These are phyloP conservation scores for Bothriochloa decipiens DNA, from an alignment of 176 grass and related monocot species.

Conservation along the genomic window DNA sequence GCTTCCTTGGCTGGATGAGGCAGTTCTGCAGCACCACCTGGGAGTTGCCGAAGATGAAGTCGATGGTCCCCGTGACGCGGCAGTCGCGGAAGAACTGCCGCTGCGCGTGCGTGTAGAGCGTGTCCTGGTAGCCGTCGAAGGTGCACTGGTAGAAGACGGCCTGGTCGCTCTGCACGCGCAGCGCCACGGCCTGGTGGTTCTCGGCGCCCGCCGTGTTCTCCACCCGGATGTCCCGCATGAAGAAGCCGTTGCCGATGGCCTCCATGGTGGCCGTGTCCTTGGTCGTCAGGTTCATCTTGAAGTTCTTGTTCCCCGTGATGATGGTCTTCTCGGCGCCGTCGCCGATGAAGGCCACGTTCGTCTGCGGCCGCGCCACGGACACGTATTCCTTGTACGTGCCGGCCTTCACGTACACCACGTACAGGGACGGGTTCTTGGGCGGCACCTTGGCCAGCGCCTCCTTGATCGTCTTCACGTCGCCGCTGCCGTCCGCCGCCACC, in stretches of 20 bases:
- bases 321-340: conserved; percentile 66
- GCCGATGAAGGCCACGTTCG: conserved; percentile 65
- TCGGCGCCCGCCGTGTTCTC: conserved; percentile 76
- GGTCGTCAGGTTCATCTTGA: conserved; percentile 65
- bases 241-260: conserved; percentile 77
- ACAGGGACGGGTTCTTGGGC: conserved; percentile 17
- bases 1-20: conserved; percentile 57
- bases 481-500: conserved; percentile 65
- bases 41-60: conserved; percentile 82
- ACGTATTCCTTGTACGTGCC: conserved; percentile 78
- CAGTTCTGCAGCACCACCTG: conserved; percentile 74
- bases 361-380: conserved; percentile 21
- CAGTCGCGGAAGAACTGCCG: conserved; percentile 85
- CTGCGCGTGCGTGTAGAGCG: conserved; percentile 73
- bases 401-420: conserved; percentile 59
- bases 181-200: conserved; percentile 79
- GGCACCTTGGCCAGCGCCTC: conserved; percentile 57
- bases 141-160: conserved; percentile 70
- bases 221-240: conserved; percentile 57
- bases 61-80: conserved; percentile 53
- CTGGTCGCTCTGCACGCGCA: conserved; percentile 64
- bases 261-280: conserved; percentile 73
- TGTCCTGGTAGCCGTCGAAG: conserved; percentile 84
- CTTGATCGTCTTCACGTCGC: conserved; percentile 66
- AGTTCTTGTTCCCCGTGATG: conserved; percentile 71